phyloP scores from a whole-genome alignment of 2,329 filamentous ascomycete species.

The Fulvia fulva region DNA sequence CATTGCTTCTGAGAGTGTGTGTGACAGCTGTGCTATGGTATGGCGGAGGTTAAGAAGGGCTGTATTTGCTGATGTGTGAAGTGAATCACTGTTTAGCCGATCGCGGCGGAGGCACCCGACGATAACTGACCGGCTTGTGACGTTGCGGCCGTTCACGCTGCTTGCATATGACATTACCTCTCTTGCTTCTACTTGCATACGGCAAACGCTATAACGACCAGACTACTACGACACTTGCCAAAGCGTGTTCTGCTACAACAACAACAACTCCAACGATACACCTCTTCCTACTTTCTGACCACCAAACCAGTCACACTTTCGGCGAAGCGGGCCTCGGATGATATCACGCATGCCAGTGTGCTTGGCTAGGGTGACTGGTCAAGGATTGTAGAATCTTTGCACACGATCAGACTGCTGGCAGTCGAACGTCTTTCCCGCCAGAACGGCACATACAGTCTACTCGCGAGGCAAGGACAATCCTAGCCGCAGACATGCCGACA shows the following conservation, averaged over 20 bases:
- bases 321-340: neutral
- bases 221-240: neutral
- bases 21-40: neutral
- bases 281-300: neutral
- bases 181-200: neutral
- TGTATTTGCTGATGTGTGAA: neutral
- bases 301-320: neutral
- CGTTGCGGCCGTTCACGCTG: neutral
- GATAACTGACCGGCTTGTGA: neutral
- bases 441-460: too few species aligned
- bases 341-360: neutral
- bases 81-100: neutral
- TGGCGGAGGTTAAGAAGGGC: neutral
- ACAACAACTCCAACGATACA: neutral
- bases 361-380: neutral
- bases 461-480: constrained; percentile 2
- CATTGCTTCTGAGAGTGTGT: neutral
- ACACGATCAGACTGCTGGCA: neutral
- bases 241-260: neutral
- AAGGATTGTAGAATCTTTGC: neutral
- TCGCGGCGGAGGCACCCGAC: too few species aligned
- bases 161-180: neutral
- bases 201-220: neutral
- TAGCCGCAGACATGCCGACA: constrained; percentile 52
- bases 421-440: neutral